Conservation (phyloP, 1,284 basidiomycete genomes). For the Paramarasmius palmivorus region DNA sequence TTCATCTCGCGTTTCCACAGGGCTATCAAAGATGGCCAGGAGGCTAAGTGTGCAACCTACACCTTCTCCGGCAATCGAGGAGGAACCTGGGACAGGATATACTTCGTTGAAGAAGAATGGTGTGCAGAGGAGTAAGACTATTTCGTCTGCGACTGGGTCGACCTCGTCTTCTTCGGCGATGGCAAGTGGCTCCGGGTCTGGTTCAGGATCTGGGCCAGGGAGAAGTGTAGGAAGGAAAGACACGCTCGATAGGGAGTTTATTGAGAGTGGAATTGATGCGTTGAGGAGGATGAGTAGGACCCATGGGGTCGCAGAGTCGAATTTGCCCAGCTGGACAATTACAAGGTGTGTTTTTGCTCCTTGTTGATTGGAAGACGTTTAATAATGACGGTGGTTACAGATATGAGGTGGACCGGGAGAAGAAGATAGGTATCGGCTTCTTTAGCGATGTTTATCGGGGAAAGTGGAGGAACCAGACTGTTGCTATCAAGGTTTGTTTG, state of each 20-base stretch:
- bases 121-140: slow-evolving; percentile 27
- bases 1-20: background rate
- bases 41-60: slow-evolving; percentile 25
- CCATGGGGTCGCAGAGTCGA: slow-evolving; percentile 22
- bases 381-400: slow-evolving; percentile 23
- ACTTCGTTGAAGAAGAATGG: slow-evolving; percentile 3
- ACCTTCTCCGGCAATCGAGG: slow-evolving; percentile 7
- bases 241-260: slow-evolving; percentile 42
- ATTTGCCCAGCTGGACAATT: slow-evolving; percentile 73
- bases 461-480: slow-evolving; percentile 44
- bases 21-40: slow-evolving; percentile 20
- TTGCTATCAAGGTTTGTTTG: slow-evolving; percentile 27
- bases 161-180: slow-evolving; percentile 24
- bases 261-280: slow-evolving; percentile 49
- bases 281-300: slow-evolving; percentile 40
- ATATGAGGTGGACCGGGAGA: slow-evolving; percentile 65
- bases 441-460: slow-evolving; percentile 73
- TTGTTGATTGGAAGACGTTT: background rate
- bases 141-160: slow-evolving; percentile 39
- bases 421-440: slow-evolving; percentile 66
- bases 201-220: slow-evolving; percentile 36
- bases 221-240: slow-evolving; percentile 9
- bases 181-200: slow-evolving; percentile 13
- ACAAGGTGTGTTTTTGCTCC: slow-evolving; percentile 47
- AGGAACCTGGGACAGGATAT: too few relatives aligned